Evolutionary conservation across 192 early-diverging fungal species (phyloP).

Genomic region (Funneliformis geosporum): DNA sequence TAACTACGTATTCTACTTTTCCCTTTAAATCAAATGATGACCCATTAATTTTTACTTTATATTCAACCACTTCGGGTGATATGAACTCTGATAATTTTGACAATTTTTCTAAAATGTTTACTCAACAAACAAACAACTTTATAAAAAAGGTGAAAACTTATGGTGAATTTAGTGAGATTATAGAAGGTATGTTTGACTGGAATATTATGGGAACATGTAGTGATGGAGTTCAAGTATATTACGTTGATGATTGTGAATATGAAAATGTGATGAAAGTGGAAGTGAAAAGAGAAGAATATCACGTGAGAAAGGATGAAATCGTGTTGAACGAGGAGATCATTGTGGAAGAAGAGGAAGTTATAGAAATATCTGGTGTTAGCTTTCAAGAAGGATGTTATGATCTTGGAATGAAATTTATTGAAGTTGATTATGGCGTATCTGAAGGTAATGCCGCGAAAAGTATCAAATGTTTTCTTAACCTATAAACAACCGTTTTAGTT

Average conservation of each 20-base stretch:
- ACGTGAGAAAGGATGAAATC: neutral
- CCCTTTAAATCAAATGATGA: neutral
- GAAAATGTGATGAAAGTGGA: neutral
- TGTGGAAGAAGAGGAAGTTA: neutral
- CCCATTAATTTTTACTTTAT: neutral
- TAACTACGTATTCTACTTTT: neutral
- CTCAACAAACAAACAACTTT: neutral
- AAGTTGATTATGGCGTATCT: neutral
- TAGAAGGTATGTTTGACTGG: neutral
- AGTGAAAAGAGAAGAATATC: neutral
- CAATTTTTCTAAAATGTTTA: neutral
- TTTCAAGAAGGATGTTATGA: neutral
- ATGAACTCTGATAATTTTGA: neutral
- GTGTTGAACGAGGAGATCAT: neutral
- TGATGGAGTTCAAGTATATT: neutral
- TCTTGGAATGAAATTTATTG: neutral
- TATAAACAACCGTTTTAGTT: too few relatives aligned
- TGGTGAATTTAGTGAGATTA: neutral
- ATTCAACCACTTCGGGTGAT: neutral
- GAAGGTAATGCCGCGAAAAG: neutral
- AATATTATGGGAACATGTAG: neutral
- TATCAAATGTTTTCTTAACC: too few relatives aligned
- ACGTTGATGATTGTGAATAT: neutral
- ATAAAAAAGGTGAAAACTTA: neutral
- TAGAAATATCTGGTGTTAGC: neutral